Evolutionary conservation across 768 basidiomycete genomes (phyloP).

Genomic region (Obba rivulosa): DNA sequence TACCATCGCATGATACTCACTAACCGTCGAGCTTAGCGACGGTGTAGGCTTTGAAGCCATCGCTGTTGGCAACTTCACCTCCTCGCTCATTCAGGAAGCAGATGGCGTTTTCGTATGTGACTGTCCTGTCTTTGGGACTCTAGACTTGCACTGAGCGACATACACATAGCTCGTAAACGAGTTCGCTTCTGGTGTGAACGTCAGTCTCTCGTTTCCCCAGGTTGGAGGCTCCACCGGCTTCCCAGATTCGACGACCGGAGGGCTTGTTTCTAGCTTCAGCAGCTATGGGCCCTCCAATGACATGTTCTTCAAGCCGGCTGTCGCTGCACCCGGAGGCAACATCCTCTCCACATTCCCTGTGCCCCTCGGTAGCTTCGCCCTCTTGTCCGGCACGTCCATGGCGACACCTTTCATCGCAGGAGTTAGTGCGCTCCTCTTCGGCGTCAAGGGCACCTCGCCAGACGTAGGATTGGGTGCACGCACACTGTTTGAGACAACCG

Average conservation of each 20-base stretch:
- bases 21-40: conserved; percentile 32
- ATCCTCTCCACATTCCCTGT: conserved; percentile 37
- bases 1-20: not conserved
- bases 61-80: conserved; percentile 39
- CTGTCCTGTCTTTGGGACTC: not conserved
- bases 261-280: conserved; percentile 49
- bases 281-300: conserved; percentile 60
- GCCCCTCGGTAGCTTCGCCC: conserved; percentile 13
- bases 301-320: conserved; percentile 49
- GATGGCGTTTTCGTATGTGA: conserved; percentile 50
- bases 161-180: conserved; percentile 40
- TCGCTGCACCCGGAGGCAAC: conserved; percentile 50
- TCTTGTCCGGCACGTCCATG: conserved; percentile 17
- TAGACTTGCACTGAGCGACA: not conserved
- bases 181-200: conserved; percentile 37
- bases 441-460: conserved; percentile 31
- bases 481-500: conserved; percentile 45
- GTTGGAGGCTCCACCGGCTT: conserved; percentile 35
- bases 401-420: conserved; percentile 41
- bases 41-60: conserved; percentile 42
- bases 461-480: conserved; percentile 28
- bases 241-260: conserved; percentile 43
- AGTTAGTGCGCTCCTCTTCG: conserved; percentile 37
- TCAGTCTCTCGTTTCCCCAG: conserved; percentile 47
- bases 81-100: conserved; percentile 45